phyloP scores from a whole-genome alignment of 2,329 filamentous ascomycete genomes.

The Mollisia scopiformis region DNA sequence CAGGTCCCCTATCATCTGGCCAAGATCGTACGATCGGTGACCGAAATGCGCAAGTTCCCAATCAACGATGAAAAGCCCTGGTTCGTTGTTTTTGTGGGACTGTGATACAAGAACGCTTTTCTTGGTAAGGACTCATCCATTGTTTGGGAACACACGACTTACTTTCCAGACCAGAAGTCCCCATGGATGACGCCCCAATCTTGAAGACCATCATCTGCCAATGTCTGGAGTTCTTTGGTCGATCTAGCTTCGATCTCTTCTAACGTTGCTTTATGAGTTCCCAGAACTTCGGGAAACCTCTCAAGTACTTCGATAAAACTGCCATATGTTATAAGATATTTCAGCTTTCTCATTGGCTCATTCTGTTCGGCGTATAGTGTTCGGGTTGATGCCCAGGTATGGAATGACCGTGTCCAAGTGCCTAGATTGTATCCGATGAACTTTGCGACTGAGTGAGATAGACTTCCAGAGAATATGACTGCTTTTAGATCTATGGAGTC shows the following conservation, averaged over 20 bases:
- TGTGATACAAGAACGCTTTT: conserved; percentile 17
- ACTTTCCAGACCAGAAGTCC: conserved; percentile 65
- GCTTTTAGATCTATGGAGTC: conserved; percentile 52
- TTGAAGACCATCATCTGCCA: conserved; percentile 2
- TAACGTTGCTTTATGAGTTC: conserved; percentile 45
- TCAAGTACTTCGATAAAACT: conserved; percentile 45
- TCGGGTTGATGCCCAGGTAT: conserved; percentile 36
- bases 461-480: conserved; percentile 33
- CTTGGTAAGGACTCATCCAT: neutral
- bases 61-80: conserved; percentile 55
- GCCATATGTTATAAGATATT: conserved; percentile 51
- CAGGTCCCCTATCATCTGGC: conserved; percentile 62
- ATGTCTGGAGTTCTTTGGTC: conserved; percentile 42
- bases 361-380: conserved; percentile 46
- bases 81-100: conserved; percentile 35
- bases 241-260: conserved; percentile 49
- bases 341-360: conserved; percentile 50
- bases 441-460: conserved; percentile 40
- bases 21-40: conserved; percentile 52
- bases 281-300: conserved; percentile 47
- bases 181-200: conserved; percentile 51
- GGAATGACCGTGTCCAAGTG: conserved; percentile 55
- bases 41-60: conserved; percentile 61
- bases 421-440: conserved; percentile 48
- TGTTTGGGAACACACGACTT: conserved; percentile 29